Percentiles rank a stretch among this genome's conserved stretches.
These are phyloP conservation scores for Pisolithus tinctorius DNA, from an alignment of 768 basidiomycete genomes.

Conservation along the genomic window DNA sequence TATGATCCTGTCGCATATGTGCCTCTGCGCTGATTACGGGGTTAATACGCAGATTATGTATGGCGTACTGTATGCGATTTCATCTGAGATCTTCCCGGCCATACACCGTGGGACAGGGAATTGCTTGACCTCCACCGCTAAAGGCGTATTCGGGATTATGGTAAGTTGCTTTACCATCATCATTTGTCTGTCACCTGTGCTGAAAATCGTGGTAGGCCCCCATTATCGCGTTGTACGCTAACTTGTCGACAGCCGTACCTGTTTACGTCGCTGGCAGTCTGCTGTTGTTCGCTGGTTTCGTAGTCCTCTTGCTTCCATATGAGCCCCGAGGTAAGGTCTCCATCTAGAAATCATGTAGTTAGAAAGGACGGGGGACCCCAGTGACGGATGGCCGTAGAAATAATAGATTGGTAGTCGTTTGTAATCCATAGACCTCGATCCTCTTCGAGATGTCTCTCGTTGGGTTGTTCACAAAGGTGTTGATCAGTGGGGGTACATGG, in stretches of 20 bases:
- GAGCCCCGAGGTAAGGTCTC: conserved; percentile 72
- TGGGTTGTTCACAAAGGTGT: no score
- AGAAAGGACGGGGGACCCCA: background rate
- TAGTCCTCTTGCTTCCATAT: conserved; percentile 62
- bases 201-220: conserved; percentile 43
- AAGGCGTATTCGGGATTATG: conserved; percentile 62
- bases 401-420: no score
- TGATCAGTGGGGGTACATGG: no score
- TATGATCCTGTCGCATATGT: background rate
- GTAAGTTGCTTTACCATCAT: conserved; percentile 31
- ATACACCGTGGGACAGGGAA: conserved; percentile 72
- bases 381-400: background rate
- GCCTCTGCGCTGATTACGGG: background rate
- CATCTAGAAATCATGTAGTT: conserved; percentile 33
- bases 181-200: background rate
- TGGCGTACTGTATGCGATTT: conserved; percentile 64
- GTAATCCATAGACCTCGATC: no score
- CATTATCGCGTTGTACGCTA: conserved; percentile 63
- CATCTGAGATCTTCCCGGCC: conserved; percentile 65
- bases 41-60: conserved; percentile 52
- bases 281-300: conserved; percentile 50
- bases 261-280: conserved; percentile 67
- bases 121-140: conserved; percentile 52
- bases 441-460: no score
- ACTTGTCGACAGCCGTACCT: conserved; percentile 57